Conservation (phyloP, 208 protist genomes). For the Plasmodiophora brassicae region DNA sequence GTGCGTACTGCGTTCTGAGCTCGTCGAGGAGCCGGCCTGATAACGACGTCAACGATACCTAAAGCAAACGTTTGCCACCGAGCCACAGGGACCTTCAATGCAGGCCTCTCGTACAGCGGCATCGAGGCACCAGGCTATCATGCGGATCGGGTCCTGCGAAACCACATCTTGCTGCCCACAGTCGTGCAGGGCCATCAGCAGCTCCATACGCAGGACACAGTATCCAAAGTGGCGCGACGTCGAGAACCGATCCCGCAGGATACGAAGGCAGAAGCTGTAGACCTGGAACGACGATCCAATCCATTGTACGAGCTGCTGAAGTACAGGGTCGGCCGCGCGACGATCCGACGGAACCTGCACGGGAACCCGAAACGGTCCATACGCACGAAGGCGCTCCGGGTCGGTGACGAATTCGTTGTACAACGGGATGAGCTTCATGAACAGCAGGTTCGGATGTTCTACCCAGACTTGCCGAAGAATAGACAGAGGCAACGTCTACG, state of each 20-base stretch:
- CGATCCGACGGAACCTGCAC: neutral
- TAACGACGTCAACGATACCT: neutral
- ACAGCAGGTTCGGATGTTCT: neutral
- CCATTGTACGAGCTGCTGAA: constrained; percentile 16
- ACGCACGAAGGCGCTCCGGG: neutral
- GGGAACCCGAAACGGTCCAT: neutral
- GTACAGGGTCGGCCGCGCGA: neutral
- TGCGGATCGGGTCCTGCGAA: neutral
- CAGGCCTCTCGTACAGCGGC: neutral
- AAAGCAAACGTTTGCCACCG: neutral
- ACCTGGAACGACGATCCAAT: neutral
- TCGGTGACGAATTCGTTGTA: neutral
- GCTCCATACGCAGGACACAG: neutral
- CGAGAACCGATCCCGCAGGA: neutral
- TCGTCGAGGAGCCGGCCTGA: neutral
- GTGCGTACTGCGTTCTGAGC: constrained; percentile 9
- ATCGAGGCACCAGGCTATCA: constrained; percentile 16
- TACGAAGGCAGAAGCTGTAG: neutral
- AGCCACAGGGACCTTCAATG: constrained; percentile 4
- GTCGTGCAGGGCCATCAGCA: neutral
- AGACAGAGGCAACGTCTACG: neutral
- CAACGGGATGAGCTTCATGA: neutral
- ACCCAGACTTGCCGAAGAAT: neutral
- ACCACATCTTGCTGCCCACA: neutral
- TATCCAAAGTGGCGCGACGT: neutral